Percentiles rank a stretch among this genome's conserved stretches.
Evolutionary conservation across 75 land plant genomes (phyloP).

Genomic region (Selaginella tamariscina): DNA sequence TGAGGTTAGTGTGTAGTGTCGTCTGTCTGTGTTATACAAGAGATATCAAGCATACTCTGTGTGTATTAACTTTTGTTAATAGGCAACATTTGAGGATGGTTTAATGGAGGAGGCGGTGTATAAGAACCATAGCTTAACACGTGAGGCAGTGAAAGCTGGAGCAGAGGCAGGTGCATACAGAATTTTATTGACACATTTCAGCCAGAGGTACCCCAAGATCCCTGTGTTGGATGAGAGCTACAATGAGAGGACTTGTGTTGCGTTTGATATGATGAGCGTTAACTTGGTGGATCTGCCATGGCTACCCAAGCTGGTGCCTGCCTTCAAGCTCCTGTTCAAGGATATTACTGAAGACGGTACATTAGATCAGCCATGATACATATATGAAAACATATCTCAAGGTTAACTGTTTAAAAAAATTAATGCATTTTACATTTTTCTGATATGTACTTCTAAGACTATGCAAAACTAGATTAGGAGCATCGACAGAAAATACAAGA

Average conservation of each 20-base stretch:
- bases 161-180: constrained; percentile 64
- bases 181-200: constrained; percentile 85
- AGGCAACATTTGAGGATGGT: constrained; percentile 99
- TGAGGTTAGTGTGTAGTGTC: constrained; percentile 39
- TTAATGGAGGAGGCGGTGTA: constrained; percentile 71
- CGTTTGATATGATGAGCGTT: constrained; percentile 94
- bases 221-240: constrained; percentile 74
- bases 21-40: neutral
- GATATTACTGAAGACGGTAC: no score
- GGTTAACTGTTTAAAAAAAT: no score
- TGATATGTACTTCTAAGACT: no score
- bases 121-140: constrained; percentile 87
- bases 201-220: constrained; percentile 95
- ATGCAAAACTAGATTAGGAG: no score
- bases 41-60: no score
- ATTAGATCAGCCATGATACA: no score
- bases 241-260: constrained; percentile 72
- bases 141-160: constrained; percentile 78
- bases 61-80: no score
- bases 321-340: constrained; percentile 62
- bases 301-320: constrained; percentile 66
- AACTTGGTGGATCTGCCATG: constrained; percentile 78
- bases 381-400: no score
- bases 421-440: no score
- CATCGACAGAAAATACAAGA: no score